phyloP scores from a whole-genome alignment of 1,284 basidiomycete genomes.

The Irpex sp. region DNA sequence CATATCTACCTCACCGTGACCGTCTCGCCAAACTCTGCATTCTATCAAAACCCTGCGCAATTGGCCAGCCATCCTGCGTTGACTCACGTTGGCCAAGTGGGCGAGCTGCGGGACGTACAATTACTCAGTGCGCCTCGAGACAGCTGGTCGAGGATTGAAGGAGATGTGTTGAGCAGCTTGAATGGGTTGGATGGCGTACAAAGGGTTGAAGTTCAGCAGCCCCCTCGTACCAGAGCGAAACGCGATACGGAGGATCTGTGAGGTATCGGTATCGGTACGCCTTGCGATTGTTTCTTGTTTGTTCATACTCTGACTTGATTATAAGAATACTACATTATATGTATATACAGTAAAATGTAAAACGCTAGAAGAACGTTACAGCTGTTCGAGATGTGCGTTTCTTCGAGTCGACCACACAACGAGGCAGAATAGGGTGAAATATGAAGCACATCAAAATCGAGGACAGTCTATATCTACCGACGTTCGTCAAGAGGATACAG shows the following conservation, averaged over 20 bases:
- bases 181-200: constrained; percentile 31
- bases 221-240: constrained; percentile 29
- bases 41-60: constrained; percentile 26
- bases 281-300: too few relatives aligned
- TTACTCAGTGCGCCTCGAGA: constrained; percentile 34
- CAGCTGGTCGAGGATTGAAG: constrained; percentile 28
- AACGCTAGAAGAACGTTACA: too few relatives aligned
- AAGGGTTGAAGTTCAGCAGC: constrained; percentile 35
- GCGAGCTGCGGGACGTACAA: constrained; percentile 37
- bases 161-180: constrained; percentile 27
- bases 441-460: background rate
- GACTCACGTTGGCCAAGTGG: constrained; percentile 33
- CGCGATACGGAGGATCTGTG: constrained; percentile 28
- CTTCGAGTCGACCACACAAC: too few relatives aligned
- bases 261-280: background rate
- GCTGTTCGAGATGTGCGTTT: too few relatives aligned
- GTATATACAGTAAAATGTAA: too few relatives aligned
- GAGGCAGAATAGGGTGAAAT: too few relatives aligned
- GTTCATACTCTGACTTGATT: too few relatives aligned
- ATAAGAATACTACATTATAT: too few relatives aligned
- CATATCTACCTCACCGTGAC: constrained; percentile 37
- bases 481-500: background rate
- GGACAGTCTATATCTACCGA: background rate
- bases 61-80: constrained; percentile 32
- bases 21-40: constrained; percentile 28